These are phyloP conservation scores for Anethum foeniculum DNA, from an alignment of 140 eudicot species.

Conservation along the genomic window DNA sequence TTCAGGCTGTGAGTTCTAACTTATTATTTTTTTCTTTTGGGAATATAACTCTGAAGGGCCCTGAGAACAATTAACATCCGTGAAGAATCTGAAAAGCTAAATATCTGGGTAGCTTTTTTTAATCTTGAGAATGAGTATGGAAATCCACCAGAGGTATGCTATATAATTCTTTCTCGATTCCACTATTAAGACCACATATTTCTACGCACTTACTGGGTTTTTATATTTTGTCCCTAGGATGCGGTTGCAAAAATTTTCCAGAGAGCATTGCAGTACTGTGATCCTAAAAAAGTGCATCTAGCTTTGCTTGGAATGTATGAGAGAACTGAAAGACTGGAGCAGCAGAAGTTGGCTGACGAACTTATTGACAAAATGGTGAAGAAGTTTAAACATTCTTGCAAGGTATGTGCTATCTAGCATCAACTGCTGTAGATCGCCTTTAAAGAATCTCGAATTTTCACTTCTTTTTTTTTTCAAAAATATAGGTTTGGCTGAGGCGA, in stretches of 20 bases:
- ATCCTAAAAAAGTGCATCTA: constrained; percentile 72
- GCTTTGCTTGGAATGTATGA: constrained; percentile 76
- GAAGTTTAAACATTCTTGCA: constrained; percentile 73
- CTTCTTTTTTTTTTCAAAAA: neutral
- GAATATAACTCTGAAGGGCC: constrained; percentile 46
- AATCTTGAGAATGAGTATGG: constrained; percentile 83
- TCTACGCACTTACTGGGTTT: neutral
- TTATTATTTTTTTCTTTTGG: neutral
- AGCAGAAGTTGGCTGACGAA: constrained; percentile 61
- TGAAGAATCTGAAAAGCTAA: constrained; percentile 79
- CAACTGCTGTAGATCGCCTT: neutral
- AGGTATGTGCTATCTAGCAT: constrained; percentile 32
- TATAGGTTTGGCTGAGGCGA: constrained; percentile 77
- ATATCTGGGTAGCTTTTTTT: constrained; percentile 84
- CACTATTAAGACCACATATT: neutral
- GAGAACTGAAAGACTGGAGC: constrained; percentile 60
- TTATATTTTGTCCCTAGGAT: constrained; percentile 34
- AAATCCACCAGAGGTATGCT: constrained; percentile 73
- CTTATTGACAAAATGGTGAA: constrained; percentile 68
- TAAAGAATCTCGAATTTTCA: neutral
- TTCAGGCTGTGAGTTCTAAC: neutral
- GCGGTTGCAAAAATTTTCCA: constrained; percentile 66
- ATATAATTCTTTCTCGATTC: neutral
- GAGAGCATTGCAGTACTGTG: constrained; percentile 80
- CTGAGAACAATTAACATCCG: constrained; percentile 76